Percentiles rank a stretch among this genome's conserved stretches.
These are phyloP conservation scores for Fraxinus excelsior DNA, from an alignment of 257 asterid genomes.

Conservation along the genomic window DNA sequence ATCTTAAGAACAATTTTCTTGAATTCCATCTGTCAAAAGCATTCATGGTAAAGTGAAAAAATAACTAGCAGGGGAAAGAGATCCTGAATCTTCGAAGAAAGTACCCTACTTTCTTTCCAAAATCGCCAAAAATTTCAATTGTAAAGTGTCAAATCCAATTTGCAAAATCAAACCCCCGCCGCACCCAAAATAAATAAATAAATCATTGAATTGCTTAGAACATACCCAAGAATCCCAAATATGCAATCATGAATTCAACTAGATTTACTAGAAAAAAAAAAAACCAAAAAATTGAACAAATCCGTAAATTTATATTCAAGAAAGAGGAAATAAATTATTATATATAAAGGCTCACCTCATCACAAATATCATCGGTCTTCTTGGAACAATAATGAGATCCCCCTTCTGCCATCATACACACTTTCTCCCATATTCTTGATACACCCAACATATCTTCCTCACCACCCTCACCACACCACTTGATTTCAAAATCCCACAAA, in stretches of 20 bases:
- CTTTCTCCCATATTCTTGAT: slow-evolving; percentile 42
- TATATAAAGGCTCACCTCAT: slow-evolving; percentile 46
- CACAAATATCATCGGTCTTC: slow-evolving; percentile 55
- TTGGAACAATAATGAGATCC: slow-evolving; percentile 59
- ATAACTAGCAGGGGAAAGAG: background rate
- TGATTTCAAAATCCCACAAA: slow-evolving; percentile 27
- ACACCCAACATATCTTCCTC: slow-evolving; percentile 30
- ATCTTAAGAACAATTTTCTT: background rate
- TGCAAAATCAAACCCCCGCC: background rate
- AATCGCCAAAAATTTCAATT: background rate
- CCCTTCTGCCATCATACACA: slow-evolving; percentile 48
- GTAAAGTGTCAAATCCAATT: background rate
- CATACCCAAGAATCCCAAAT: slow-evolving; percentile 12
- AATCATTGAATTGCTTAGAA: background rate
- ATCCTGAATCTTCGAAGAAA: slow-evolving; percentile 23
- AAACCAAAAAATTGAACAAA: background rate
- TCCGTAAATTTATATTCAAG: background rate
- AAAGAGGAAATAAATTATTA: too few relatives aligned
- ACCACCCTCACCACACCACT: slow-evolving; percentile 2
- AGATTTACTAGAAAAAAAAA: background rate
- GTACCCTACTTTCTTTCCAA: background rate
- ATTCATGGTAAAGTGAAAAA: background rate
- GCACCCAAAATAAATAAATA: slow-evolving; percentile 8
- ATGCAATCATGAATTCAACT: slow-evolving; percentile 11
- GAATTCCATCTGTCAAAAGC: background rate